phyloP scores from a whole-genome alignment of 2,329 filamentous ascomycete species.

The Ophiostoma novo-ulmi region DNA sequence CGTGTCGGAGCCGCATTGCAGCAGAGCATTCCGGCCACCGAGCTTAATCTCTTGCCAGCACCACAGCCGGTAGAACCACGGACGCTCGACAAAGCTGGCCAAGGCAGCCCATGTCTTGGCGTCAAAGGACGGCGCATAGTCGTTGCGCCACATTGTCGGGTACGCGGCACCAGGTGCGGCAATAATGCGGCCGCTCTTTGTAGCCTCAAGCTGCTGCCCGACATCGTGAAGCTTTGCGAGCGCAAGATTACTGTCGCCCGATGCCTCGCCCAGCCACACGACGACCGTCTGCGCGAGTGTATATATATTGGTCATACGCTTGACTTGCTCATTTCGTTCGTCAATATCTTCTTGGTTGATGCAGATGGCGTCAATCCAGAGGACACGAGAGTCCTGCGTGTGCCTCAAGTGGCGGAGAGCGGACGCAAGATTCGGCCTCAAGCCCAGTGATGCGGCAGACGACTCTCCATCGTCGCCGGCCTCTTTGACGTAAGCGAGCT shows the following conservation, averaged over 20 bases:
- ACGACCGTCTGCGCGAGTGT: slow-evolving; percentile 5
- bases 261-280: slow-evolving; percentile 12
- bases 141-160: slow-evolving; percentile 17
- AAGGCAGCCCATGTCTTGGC: slow-evolving; percentile 9
- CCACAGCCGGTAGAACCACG: slow-evolving; percentile 18
- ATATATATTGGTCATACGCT: slow-evolving; percentile 1
- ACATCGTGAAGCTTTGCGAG: slow-evolving; percentile 2
- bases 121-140: slow-evolving; percentile 13
- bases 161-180: slow-evolving; percentile 11
- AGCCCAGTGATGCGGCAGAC: neutral
- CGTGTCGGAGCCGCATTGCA: slow-evolving; percentile 14
- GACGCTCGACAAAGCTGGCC: neutral
- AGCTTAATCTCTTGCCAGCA: slow-evolving; percentile 18
- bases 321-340: slow-evolving; percentile 12
- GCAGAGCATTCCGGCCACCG: neutral
- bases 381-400: neutral
- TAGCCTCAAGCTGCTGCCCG: neutral
- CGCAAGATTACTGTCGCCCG: slow-evolving; percentile 11
- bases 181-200: slow-evolving; percentile 16
- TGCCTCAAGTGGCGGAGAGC: slow-evolving; percentile 13
- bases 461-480: neutral
- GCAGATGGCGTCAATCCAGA: slow-evolving; percentile 20
- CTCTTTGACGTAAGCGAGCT: neutral
- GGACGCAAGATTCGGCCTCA: neutral
- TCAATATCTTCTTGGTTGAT: slow-evolving; percentile 18